Evolutionary conservation across 805 yeast species (phyloP).

Genomic region (Metschnikowia amazonensis): DNA sequence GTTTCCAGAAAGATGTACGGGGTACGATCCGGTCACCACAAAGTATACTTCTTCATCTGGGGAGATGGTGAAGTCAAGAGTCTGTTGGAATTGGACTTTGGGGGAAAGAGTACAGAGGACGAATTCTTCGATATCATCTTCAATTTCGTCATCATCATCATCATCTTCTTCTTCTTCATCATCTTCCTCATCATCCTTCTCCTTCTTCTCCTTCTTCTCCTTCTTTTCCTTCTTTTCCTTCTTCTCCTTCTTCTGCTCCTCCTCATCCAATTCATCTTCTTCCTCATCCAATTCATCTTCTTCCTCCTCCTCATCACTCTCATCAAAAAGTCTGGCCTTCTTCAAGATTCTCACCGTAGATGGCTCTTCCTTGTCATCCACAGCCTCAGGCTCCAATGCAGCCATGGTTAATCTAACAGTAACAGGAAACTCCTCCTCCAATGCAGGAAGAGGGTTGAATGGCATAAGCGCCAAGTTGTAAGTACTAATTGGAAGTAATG

Average conservation of each 20-base stretch:
- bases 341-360: constrained; percentile 87
- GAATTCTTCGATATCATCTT: constrained; percentile 82
- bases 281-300: no score
- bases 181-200: constrained; percentile 49
- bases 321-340: constrained; percentile 47
- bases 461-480: constrained; percentile 84
- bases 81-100: constrained; percentile 78
- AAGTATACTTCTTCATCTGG: constrained; percentile 94
- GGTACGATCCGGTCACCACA: constrained; percentile 94
- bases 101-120: constrained; percentile 91
- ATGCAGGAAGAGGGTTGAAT: constrained; percentile 82
- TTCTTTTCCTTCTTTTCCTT: constrained; percentile 32
- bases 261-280: constrained; percentile 44
- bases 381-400: constrained; percentile 87
- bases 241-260: constrained; percentile 17
- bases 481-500: constrained; percentile 78
- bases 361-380: constrained; percentile 77
- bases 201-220: constrained; percentile 46
- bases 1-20: constrained; percentile 91
- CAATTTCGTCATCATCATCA: constrained; percentile 53
- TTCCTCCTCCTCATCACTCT: constrained; percentile 43
- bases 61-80: constrained; percentile 81
- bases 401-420: constrained; percentile 92
- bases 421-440: constrained; percentile 81
- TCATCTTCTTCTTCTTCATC: constrained; percentile 48